phyloP scores from a whole-genome alignment of 2,329 filamentous ascomycete genomes.

The Sporothrix brasiliensis region DNA sequence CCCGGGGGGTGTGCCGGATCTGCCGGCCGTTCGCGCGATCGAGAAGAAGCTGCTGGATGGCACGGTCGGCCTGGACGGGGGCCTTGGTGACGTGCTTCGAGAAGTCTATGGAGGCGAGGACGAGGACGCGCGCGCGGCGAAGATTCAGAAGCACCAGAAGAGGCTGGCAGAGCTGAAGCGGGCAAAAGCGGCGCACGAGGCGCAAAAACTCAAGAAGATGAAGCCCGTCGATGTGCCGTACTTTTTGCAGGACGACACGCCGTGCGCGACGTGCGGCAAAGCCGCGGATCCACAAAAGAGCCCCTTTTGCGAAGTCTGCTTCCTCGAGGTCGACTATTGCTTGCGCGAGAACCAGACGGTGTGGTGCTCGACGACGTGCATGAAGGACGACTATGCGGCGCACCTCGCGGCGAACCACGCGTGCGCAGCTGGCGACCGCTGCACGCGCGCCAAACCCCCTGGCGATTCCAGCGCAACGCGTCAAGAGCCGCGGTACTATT shows the following conservation, averaged over 20 bases:
- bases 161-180: constrained; percentile 61
- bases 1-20: constrained; percentile 18
- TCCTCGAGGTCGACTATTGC: constrained; percentile 36
- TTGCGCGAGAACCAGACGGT: constrained; percentile 35
- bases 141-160: constrained; percentile 39
- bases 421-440: constrained; percentile 34
- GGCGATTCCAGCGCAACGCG: constrained; percentile 6
- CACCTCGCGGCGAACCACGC: constrained; percentile 32
- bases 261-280: constrained; percentile 33
- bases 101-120: constrained; percentile 23
- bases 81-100: constrained; percentile 31
- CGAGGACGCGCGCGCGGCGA: constrained; percentile 36
- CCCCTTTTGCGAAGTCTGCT: constrained; percentile 35
- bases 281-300: constrained; percentile 32
- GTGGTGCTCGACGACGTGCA: constrained; percentile 35
- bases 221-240: constrained; percentile 34
- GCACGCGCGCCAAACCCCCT: constrained; percentile 12
- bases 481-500: constrained; percentile 33
- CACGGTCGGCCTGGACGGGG: constrained; percentile 32
- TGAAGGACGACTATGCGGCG: constrained; percentile 30
- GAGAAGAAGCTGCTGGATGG: constrained; percentile 30
- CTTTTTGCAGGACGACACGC: constrained; percentile 32
- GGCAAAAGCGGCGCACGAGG: constrained; percentile 56
- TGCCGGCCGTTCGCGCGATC: constrained; percentile 27
- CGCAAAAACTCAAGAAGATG: constrained; percentile 49